phyloP scores from a whole-genome alignment of 1,139 yeast genomes.

The Maudiozyma humilis region DNA sequence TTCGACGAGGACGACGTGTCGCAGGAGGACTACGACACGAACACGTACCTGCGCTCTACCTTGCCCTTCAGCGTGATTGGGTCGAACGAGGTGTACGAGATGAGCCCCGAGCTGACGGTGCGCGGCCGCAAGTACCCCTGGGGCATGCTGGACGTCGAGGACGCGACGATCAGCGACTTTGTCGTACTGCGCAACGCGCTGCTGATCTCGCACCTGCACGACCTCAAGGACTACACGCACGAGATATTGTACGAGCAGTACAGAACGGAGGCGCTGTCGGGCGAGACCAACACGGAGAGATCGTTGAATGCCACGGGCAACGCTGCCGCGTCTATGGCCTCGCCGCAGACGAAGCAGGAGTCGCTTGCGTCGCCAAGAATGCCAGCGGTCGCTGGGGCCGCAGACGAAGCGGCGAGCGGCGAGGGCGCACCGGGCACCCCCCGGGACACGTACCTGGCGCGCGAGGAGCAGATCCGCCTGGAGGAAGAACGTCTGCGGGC shows the following conservation, averaged over 20 bases:
- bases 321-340: background rate
- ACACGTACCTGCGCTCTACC: slow-evolving; percentile 61
- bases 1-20: slow-evolving; percentile 54
- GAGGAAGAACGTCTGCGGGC: slow-evolving; percentile 75
- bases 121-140: slow-evolving; percentile 90
- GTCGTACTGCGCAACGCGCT: slow-evolving; percentile 73
- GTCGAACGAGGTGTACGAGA: slow-evolving; percentile 53
- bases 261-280: slow-evolving; percentile 79
- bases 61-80: slow-evolving; percentile 89
- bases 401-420: background rate
- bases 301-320: no score
- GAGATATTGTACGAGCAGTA: slow-evolving; percentile 86
- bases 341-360: background rate
- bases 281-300: no score
- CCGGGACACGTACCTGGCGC: slow-evolving; percentile 45
- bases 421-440: slow-evolving; percentile 6
- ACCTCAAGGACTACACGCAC: slow-evolving; percentile 86
- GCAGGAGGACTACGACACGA: slow-evolving; percentile 74
- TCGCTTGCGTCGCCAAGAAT: background rate
- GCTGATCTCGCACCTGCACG: slow-evolving; percentile 87
- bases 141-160: slow-evolving; percentile 87
- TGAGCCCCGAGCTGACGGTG: slow-evolving; percentile 48
- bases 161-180: slow-evolving; percentile 77
- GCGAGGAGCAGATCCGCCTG: slow-evolving; percentile 72
- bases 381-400: background rate